These are phyloP conservation scores for Uronychia binucleata DNA, from an alignment of 73 alveolate genomes.

Conservation along the genomic window DNA sequence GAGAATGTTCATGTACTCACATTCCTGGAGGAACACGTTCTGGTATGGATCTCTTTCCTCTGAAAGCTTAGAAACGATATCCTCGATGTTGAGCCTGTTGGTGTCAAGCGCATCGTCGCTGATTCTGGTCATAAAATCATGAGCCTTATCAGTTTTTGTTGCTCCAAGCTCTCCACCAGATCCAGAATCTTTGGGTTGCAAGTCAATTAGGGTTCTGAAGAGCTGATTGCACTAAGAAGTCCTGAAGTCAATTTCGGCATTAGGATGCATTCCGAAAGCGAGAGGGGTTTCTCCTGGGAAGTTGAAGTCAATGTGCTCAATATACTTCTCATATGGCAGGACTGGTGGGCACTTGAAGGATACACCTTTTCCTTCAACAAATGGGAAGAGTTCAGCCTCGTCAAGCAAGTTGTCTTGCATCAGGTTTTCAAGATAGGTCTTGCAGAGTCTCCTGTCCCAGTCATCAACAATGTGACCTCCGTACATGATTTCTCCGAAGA, in stretches of 20 bases:
- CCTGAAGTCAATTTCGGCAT: conserved; percentile 99
- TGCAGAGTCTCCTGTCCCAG: conserved; percentile 99
- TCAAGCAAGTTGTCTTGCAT: conserved; percentile 98
- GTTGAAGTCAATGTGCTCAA: conserved; percentile 96
- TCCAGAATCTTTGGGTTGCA: conserved; percentile 95
- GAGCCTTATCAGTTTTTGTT: conserved; percentile 81
- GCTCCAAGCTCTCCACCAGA: conserved; percentile 89
- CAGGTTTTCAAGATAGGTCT: conserved; percentile 94
- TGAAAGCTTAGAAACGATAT: conserved; percentile 77
- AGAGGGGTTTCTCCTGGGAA: conserved; percentile 98
- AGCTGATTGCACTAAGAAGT: conserved; percentile 90
- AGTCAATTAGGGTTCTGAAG: conserved; percentile 90
- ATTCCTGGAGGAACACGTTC: conserved; percentile 97
- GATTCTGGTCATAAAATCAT: conserved; percentile 75
- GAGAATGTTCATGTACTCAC: conserved; percentile 96
- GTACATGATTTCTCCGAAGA: conserved; percentile 99
- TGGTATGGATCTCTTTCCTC: conserved; percentile 95
- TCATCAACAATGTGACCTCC: conserved; percentile 99
- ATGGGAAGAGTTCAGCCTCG: conserved; percentile 99
- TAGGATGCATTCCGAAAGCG: conserved; percentile 99
- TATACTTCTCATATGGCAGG: conserved; percentile 90
- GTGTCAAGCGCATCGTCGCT: conserved; percentile 79
- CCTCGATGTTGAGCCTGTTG: conserved; percentile 86
- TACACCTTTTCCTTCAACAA: conserved; percentile 96
- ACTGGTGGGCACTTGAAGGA: conserved; percentile 96